A percentile compares a stretch with the other conserved stretches of the same genome.
phyloP scores from a whole-genome alignment of 345 rosid genomes.

The Murraya paniculata region DNA sequence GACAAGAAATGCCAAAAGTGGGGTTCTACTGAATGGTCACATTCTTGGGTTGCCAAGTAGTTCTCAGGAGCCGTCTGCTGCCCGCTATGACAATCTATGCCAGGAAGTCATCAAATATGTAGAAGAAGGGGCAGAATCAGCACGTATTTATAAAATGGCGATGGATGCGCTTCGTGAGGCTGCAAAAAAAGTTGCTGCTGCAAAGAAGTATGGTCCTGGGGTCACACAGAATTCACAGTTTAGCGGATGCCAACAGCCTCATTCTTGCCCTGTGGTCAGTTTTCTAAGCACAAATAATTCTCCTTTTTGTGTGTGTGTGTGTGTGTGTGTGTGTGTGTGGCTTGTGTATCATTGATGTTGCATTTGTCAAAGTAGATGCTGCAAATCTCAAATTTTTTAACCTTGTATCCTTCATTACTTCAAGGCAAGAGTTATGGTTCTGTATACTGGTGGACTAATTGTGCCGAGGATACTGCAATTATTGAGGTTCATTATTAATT shows the following conservation, averaged over 20 bases:
- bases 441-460: not conserved
- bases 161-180: slow-evolving; percentile 42
- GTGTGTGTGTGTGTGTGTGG: no score
- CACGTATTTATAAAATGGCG: slow-evolving; percentile 29
- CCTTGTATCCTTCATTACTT: not conserved
- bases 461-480: not conserved
- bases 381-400: not conserved
- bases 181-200: slow-evolving; percentile 29
- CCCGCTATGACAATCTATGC: slow-evolving; percentile 36
- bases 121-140: slow-evolving; percentile 35
- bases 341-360: not conserved
- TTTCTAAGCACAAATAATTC: not conserved
- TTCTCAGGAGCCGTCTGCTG: slow-evolving; percentile 26
- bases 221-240: slow-evolving; percentile 5
- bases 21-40: slow-evolving; percentile 29
- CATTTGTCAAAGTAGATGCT: not conserved
- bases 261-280: slow-evolving; percentile 31
- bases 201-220: slow-evolving; percentile 24
- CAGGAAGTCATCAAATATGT: slow-evolving; percentile 35
- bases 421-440: not conserved
- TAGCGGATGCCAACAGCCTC: slow-evolving; percentile 18
- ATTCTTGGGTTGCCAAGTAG: slow-evolving; percentile 20
- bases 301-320: no score
- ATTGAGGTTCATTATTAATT: not conserved
- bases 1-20: slow-evolving; percentile 47